Evolutionary conservation across 148 eudicot species (phyloP).

Genomic region (Gaultheria prostrata): DNA sequence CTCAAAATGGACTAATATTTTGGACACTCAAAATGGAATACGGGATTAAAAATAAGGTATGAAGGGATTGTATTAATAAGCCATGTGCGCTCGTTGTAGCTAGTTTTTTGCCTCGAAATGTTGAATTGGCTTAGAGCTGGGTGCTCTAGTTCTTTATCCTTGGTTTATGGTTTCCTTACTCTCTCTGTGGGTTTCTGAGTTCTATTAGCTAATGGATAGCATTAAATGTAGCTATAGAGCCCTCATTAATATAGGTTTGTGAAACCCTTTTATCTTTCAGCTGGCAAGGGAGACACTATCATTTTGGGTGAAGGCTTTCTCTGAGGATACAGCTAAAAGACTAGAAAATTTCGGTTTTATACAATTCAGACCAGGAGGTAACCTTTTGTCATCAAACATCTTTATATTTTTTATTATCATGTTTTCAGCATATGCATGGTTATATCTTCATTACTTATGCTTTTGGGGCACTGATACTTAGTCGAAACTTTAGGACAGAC

Average conservation of each 20-base stretch:
- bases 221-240: not conserved
- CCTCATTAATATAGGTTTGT: constrained; percentile 11
- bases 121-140: not conserved
- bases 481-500: not conserved
- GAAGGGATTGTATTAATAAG: not conserved
- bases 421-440: not conserved
- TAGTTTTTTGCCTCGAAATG: not conserved
- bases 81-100: not conserved
- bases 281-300: constrained; percentile 94
- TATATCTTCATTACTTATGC: not conserved
- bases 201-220: not conserved
- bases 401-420: not conserved
- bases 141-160: not conserved
- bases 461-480: not conserved
- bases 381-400: constrained; percentile 19
- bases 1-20: not conserved
- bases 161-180: not conserved
- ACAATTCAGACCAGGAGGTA: constrained; percentile 98
- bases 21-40: not conserved
- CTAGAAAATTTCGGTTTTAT: constrained; percentile 97
- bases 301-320: constrained; percentile 99
- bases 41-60: not conserved
- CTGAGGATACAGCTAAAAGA: constrained; percentile 97
- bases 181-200: not conserved
- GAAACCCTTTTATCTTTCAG: constrained; percentile 46